Base-by-base conservation (phyloP, 2,329 filamentous ascomycete genomes). In the Fusarium nisikadoi region DNA sequence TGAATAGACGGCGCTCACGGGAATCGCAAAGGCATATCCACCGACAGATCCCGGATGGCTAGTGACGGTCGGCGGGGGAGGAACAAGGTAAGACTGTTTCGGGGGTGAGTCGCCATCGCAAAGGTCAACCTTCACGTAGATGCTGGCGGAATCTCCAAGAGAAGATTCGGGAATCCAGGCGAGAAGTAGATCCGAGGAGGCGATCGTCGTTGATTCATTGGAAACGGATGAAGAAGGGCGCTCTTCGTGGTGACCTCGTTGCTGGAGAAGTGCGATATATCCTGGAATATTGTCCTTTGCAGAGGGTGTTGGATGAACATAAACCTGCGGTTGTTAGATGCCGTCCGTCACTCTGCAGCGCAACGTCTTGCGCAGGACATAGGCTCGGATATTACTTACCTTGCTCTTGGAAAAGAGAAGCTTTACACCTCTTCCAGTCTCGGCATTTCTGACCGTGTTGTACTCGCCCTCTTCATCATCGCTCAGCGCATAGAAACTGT, bases 371-470 rank as follows among this genome's bases (percentile, higher is more conserved):
- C 33, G 64, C 14, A 35, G 52, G 58, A 38, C 41, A 20, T n/a
- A 33, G 33, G 46, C 12, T 47, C 50, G 9, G 14, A 43, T 17
- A n/a, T 10, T 52, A 78, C 85, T 50, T 77, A 93, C 93, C 88
- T 98, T 99, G 91, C 94, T 98, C 85, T 99, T 99, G 25, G 94
- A 95, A 78, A 93, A 98, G 19, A 99, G 86, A 36, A 99, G 86
- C 83, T 98, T 99, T 49, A 99, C 96, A 4, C 95, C 96, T 73
- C 90, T 90, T 1, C 93, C 92, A 5, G 90, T 90, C 74, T 89
- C 89, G 8, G 90, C 89, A 79, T 97, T 93, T 8, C 94, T 92
- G 78, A 99, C 94, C 23, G 94, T 98, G 80, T 97, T 93, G 84
- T 99, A 99, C 47, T 93, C 96, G 75, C 92, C 93, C 83, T 98